Evolutionary conservation across 345 rosid genomes (phyloP).

Genomic region (Gossypium stocksii): DNA sequence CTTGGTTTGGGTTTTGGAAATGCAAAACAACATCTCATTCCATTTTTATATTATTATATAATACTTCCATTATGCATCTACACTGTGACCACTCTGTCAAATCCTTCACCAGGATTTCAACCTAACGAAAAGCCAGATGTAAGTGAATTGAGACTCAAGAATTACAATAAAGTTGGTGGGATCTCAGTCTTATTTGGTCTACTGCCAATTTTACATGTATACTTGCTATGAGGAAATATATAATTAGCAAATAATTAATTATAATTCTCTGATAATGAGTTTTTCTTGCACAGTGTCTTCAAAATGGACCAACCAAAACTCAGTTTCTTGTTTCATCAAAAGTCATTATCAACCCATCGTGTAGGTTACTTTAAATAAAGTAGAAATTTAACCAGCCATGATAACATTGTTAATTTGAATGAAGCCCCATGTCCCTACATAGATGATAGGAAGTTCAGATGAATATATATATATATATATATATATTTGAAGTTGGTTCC

Average conservation of each 20-base stretch:
- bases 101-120: constrained; percentile 9
- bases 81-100: constrained; percentile 24
- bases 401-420: not conserved
- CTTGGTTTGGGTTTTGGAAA: constrained; percentile 12
- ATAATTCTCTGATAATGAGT: too few species aligned
- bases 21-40: not conserved
- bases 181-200: constrained; percentile 36
- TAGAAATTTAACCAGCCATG: not conserved
- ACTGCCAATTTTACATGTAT: constrained; percentile 28
- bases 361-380: not conserved
- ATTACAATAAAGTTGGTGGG: constrained; percentile 26
- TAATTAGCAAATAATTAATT: too few species aligned
- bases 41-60: not conserved
- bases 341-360: not conserved
- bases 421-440: constrained; percentile 13
- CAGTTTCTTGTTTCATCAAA: not conserved
- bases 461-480: not conserved
- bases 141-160: constrained; percentile 6
- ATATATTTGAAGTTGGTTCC: constrained; percentile 14
- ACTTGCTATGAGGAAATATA: not conserved
- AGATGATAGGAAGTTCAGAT: not conserved
- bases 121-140: constrained; percentile 18
- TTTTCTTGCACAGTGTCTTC: too few species aligned
- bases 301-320: not conserved
- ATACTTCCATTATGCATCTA: not conserved